These are phyloP conservation scores for Hyaloperonospora arabidopsidis DNA, from an alignment of 352 stramenopile species.

Conservation along the genomic window DNA sequence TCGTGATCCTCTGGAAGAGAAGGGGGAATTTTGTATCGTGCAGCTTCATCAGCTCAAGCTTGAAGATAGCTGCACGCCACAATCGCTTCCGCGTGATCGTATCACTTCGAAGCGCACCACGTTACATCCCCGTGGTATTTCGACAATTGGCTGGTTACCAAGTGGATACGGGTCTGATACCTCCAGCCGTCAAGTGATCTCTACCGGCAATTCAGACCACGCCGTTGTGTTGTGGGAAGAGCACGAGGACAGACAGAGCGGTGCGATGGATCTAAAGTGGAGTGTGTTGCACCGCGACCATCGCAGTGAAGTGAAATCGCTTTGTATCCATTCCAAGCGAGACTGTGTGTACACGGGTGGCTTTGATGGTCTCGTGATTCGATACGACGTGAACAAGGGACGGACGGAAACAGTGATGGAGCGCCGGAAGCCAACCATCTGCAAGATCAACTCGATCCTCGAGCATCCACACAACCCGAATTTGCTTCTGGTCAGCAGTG, in stretches of 20 bases:
- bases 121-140: slow-evolving; percentile 56
- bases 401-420: slow-evolving; percentile 44
- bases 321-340: slow-evolving; percentile 74
- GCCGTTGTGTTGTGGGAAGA: slow-evolving; percentile 73
- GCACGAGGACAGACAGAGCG: slow-evolving; percentile 25
- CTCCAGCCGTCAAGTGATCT: slow-evolving; percentile 53
- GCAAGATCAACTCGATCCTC: slow-evolving; percentile 77
- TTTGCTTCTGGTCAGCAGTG: slow-evolving; percentile 63
- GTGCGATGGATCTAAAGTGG: slow-evolving; percentile 50
- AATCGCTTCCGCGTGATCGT: slow-evolving; percentile 44
- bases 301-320: slow-evolving; percentile 59
- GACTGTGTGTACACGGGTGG: slow-evolving; percentile 60
- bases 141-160: slow-evolving; percentile 61
- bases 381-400: slow-evolving; percentile 58
- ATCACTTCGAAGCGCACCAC: slow-evolving; percentile 55
- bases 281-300: slow-evolving; percentile 65
- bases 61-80: slow-evolving; percentile 32
- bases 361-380: slow-evolving; percentile 60
- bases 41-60: slow-evolving; percentile 58
- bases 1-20: slow-evolving; percentile 47
- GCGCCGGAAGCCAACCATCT: slow-evolving; percentile 65
- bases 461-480: slow-evolving; percentile 81
- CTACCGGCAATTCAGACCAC: slow-evolving; percentile 61
- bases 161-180: slow-evolving; percentile 35
- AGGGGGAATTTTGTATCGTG: slow-evolving; percentile 73